Evolutionary conservation across 2,329 filamentous ascomycete species (phyloP), one percentile per base, ranked within the genome.

Genomic region (Colletotrichum liaoningense): DNA sequence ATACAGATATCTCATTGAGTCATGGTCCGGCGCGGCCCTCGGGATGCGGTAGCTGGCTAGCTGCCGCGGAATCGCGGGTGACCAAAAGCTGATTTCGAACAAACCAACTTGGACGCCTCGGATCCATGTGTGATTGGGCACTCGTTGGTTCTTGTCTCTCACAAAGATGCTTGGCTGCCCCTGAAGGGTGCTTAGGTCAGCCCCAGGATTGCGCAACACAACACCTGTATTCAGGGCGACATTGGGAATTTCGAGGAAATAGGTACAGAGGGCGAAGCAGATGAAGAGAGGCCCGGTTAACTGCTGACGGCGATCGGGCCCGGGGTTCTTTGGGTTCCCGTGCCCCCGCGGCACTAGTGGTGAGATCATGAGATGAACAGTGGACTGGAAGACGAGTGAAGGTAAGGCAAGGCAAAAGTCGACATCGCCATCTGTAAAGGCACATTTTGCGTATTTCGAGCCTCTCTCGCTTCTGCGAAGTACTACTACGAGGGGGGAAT

Each of bases 301-400:
- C 54, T 56, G 26, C 54, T 28, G 26, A 69, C 70, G 58, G 38
- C 49, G 57, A 68, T 59, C 65, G 69, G 66, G 66, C 33, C 56
- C 70, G 67, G 70, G 46, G 35, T 24, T 46, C 33, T 70, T 67
- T 67, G 66, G 67, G n/a, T 65, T 35, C 55, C 67, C 70, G 70
- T 57, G n/a, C 54, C 59, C 54, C 66, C 66, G 59, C 66, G 54
- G 30, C 46, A 19, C 69, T 69, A 67, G 52, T 16, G 59, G 14
- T 49, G 12, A 16, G 5, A 38, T 49, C 11, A 26, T 49, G 12
- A 16, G 5, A 38, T 49, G 19, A 26, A 46, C 12, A 11, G 38
- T 42, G 12, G 16, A 42, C 38, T 42, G 5, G 16, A 26, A 30
- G 46, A n/a, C 28, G 24, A n/a, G 19, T 49, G 42, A 49, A 49